Percentiles rank a stretch among this genome's conserved stretches.
phyloP scores from a whole-genome alignment of 2,329 filamentous ascomycete genomes.

The Xylaria sp. region DNA sequence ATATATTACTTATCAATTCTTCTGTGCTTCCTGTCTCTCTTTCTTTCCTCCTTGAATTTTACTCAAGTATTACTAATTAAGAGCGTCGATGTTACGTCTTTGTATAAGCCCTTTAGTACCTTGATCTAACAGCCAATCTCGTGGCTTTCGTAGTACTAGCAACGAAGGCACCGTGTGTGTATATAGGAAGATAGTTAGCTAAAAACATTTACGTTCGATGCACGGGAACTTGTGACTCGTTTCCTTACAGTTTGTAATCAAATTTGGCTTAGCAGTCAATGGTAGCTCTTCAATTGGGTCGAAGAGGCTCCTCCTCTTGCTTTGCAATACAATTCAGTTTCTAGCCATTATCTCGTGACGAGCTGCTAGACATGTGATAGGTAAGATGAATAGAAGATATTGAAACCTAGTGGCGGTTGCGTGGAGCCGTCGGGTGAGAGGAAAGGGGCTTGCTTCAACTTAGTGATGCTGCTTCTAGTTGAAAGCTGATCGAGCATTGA shows the following conservation, averaged over 20 bases:
- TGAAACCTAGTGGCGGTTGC: background rate
- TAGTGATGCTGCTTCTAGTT: background rate
- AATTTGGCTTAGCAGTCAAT: too few relatives aligned
- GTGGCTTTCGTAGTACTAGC: background rate
- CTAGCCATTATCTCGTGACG: background rate
- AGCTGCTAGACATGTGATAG: slow-evolving; percentile 1
- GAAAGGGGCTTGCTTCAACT: background rate
- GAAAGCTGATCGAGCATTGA: background rate
- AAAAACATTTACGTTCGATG: too few relatives aligned
- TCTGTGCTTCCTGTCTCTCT: too few relatives aligned
- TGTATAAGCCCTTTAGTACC: background rate
- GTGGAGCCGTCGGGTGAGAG: background rate
- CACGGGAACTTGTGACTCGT: too few relatives aligned
- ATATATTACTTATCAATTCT: too few relatives aligned
- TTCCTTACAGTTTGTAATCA: background rate
- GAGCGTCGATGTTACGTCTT: background rate
- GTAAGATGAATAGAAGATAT: background rate
- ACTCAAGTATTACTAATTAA: too few relatives aligned
- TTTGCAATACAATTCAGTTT: background rate
- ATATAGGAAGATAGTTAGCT: background rate
- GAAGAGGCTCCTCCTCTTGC: background rate
- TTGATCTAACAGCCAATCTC: background rate
- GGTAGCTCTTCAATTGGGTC: background rate
- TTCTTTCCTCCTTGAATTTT: too few relatives aligned
- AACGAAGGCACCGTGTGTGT: background rate